phyloP scores from a whole-genome alignment of 2,329 filamentous ascomycete genomes.

The Cercospora sp. region DNA sequence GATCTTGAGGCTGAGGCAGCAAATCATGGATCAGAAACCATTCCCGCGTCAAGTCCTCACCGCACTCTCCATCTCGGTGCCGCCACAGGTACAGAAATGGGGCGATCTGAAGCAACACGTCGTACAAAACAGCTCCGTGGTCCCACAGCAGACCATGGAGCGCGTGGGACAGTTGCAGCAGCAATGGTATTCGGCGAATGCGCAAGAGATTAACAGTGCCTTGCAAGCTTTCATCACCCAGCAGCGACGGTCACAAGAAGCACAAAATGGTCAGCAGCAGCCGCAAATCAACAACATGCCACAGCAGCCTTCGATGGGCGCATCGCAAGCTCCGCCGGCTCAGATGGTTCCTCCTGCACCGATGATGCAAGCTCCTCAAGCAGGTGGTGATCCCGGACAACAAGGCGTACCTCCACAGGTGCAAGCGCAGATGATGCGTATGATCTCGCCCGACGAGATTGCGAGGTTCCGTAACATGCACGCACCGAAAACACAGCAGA shows the following conservation, averaged over 20 bases:
- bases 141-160: constrained; percentile 44
- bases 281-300: constrained; percentile 19
- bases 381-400: constrained; percentile 32
- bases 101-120: constrained; percentile 58
- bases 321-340: constrained; percentile 41
- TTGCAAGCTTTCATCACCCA: constrained; percentile 39
- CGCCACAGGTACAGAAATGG: constrained; percentile 57
- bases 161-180: constrained; percentile 40
- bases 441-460: constrained; percentile 42
- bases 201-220: constrained; percentile 27
- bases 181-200: constrained; percentile 31
- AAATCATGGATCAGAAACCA: constrained; percentile 23
- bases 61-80: constrained; percentile 38
- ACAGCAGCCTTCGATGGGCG: constrained; percentile 20
- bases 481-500: constrained; percentile 37
- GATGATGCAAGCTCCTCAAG: constrained; percentile 20
- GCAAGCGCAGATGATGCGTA: constrained; percentile 20
- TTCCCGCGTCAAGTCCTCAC: constrained; percentile 22
- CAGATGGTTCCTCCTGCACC: constrained; percentile 42
- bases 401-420: constrained; percentile 18
- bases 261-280: constrained; percentile 40
- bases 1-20: constrained; percentile 16
- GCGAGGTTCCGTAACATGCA: constrained; percentile 39
- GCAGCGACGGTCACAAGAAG: constrained; percentile 45
- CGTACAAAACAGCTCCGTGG: constrained; percentile 46